Evolutionary conservation across 352 stramenopile species (phyloP), one percentile per base, ranked within the genome.

Genomic region (Globisporangium carolinianum): DNA sequence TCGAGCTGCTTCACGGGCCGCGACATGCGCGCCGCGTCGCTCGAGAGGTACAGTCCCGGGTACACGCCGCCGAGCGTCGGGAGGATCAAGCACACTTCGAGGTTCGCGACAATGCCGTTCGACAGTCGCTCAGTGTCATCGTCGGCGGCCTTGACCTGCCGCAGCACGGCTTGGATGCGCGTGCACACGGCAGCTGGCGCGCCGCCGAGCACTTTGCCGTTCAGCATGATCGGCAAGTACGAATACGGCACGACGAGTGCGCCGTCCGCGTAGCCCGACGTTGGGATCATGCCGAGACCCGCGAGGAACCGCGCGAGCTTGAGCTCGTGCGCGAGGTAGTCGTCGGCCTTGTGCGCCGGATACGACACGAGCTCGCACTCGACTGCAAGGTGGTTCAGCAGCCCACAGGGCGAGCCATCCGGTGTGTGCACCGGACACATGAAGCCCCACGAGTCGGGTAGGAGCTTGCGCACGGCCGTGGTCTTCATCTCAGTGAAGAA

Each of bases 401-500:
- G 75, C 72, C 97, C 97, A 84, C 97, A 99, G 17, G 97, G 97
- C 50, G 93, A 96, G 39, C 97, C 97, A 94, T 99, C 97, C 7
- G 97, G 97, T n/a, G 97, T 99, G 66, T 99, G 96, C 35, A 99
- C 97, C 9, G 97, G 97, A 74, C 97, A 99, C 42, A 99, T 61
- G 67, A 99, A 99, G 7, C 97, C 97, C 96, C 97, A 99, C 57
- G 96, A 98, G 70, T 99, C 97, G 1, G 97, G 97, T 18, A 99
- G 80, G 46, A 99, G 73, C 69, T 99, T 99, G 45, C 98, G 86
- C 49, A 99, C 97, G 7, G 96, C 83, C 10, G 98, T 99, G 43
- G 97, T 99, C 72, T 99, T 99, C 97, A 99, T 99, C 68, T 98
- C 97, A 41, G 97, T 99, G 71, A 99, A 99, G 69, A 99, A 99